phyloP scores from a whole-genome alignment of 768 basidiomycete species.

The Ramaria rubella region DNA sequence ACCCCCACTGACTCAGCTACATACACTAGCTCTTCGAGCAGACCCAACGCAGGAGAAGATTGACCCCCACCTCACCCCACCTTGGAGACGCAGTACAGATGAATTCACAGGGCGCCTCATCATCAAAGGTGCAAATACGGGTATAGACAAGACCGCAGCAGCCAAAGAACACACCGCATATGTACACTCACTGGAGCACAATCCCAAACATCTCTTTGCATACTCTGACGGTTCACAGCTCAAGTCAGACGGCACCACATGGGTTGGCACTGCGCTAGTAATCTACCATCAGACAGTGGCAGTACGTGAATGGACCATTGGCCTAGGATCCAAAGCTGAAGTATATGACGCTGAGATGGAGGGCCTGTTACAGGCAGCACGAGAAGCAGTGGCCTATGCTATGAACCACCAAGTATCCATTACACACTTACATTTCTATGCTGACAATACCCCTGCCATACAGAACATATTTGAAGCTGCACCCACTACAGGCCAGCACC shows the following conservation, averaged over 20 bases:
- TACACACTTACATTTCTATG: conserved; percentile 10
- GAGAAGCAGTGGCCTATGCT: background rate
- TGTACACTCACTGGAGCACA: background rate
- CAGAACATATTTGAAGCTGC: background rate
- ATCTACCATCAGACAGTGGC: too few species aligned
- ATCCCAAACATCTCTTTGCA: too few species aligned
- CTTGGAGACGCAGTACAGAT: background rate
- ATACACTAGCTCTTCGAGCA: background rate
- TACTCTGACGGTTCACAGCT: conserved; percentile 14
- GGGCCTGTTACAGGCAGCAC: background rate
- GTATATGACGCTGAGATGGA: conserved; percentile 15
- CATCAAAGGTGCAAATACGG: background rate
- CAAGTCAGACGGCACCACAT: background rate
- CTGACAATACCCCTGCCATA: conserved; percentile 14
- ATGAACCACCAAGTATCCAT: background rate
- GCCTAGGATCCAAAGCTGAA: conserved; percentile 2
- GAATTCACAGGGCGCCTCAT: background rate
- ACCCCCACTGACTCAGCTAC: background rate
- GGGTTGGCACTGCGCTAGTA: conserved; percentile 11
- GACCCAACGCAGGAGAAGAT: background rate
- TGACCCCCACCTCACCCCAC: background rate
- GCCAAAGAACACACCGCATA: background rate
- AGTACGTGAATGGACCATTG: background rate
- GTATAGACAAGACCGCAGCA: conserved; percentile 5
- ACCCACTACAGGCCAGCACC: background rate